A percentile compares a stretch with the other conserved stretches of the same genome.
Evolutionary conservation across 2,329 filamentous ascomycete species (phyloP).

Genomic region (Lecanoromycetidae sp.): DNA sequence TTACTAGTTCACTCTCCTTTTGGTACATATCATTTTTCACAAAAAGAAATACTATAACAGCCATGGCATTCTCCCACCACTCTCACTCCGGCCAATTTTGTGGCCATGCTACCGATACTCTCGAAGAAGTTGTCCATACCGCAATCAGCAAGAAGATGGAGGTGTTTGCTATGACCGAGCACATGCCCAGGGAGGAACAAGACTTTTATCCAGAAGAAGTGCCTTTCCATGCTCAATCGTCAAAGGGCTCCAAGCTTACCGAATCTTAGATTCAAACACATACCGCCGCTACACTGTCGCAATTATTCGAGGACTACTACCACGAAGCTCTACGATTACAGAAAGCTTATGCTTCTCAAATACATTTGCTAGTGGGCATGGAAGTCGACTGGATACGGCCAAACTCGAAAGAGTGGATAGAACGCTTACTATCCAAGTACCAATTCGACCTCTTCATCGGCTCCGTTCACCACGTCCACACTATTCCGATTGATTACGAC

Average conservation of each 20-base stretch:
- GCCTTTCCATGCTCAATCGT: conserved; percentile 2
- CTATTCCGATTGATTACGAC: conserved; percentile 83
- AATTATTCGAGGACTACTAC: conserved; percentile 60
- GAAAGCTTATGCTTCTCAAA: conserved; percentile 53
- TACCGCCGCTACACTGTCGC: conserved; percentile 31
- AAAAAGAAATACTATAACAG: neutral
- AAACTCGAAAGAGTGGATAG: conserved; percentile 48
- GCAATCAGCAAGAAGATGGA: conserved; percentile 70
- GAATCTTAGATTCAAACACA: conserved; percentile 33
- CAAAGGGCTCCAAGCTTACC: neutral
- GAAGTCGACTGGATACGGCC: conserved; percentile 86
- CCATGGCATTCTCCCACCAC: conserved; percentile 95
- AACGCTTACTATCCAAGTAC: conserved; percentile 45
- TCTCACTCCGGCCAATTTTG: conserved; percentile 98
- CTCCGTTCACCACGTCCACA: conserved; percentile 79
- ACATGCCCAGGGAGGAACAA: conserved; percentile 67
- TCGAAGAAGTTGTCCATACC: conserved; percentile 71
- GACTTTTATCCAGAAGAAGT: conserved; percentile 94
- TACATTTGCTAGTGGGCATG: conserved; percentile 77
- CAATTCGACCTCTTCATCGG: conserved; percentile 82
- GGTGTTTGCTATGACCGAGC: conserved; percentile 80
- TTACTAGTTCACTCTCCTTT: too few species aligned
- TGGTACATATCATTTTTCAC: too few species aligned
- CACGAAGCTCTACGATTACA: conserved; percentile 63
- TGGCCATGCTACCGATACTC: conserved; percentile 70